Base-by-base conservation (phyloP, 768 basidiomycete genomes). In the Mycena rosella region DNA sequence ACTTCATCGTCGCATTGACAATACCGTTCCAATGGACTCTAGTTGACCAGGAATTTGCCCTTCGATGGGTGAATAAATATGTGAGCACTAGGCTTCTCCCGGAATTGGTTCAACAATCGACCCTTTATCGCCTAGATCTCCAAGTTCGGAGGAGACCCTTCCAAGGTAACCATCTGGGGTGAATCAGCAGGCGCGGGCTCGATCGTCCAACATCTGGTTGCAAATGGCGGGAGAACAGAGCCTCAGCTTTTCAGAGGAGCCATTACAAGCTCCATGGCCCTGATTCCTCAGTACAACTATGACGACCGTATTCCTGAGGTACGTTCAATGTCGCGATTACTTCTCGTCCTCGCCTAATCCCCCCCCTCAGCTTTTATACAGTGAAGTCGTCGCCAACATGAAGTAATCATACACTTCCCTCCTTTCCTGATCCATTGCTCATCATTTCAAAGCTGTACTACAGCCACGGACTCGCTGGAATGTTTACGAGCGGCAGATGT, bases 271-370 rank as follows among this genome's bases (percentile, higher is more conserved):
- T 81, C 80, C 2, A 70, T 71, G 0, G 77, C 68, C 58, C 57
- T 80, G 27, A 74, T 78, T 0, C 74, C 76, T 5, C 80, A 81
- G 48, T 80, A 81, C 32, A 29, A 62, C 1, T 81, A 75, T 63
- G 75, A 80, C 52, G 74, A 76, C 58, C 42, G 30, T 10, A 75
- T 79, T 36, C 74, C 78, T 10, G 71, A 72, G 54, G 65, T 78
- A 36, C 17, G 52, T 10, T 15, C 22, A 11, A 27, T 26, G 17
- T 3, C 24, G 22, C 24, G n/a, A n/a, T 11, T 26, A 1, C 22
- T 5, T 15, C 22, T 8, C 22, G 11, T 13, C 13, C 5, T 10
- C 11, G 2, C n/a, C 22, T 24, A 9, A 56, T 32, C n/a, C n/a
- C n/a, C n/a, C 2, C 8, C 3, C 2, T 7, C 26, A 58, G 38